Conservation (phyloP, 352 stramenopile species). For the Thraustochytrium sp. region DNA sequence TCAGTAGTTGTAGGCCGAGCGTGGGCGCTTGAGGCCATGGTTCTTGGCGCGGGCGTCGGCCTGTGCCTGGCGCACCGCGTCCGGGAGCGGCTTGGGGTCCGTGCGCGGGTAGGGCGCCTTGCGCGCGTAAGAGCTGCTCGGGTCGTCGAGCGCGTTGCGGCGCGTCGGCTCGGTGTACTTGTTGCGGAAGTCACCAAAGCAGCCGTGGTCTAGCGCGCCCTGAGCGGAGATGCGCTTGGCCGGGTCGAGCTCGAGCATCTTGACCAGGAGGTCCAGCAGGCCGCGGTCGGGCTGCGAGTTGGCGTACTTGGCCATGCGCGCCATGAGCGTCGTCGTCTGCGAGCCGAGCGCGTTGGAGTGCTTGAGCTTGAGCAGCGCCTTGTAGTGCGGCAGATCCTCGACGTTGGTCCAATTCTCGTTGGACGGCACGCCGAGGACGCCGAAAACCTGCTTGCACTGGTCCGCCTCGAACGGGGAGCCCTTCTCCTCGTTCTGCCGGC, state of each 20-base stretch:
- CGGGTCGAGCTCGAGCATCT: constrained; percentile 40
- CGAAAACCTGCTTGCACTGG: constrained; percentile 38
- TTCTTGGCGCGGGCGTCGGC: neutral
- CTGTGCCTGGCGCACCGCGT: neutral
- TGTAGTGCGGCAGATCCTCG: constrained; percentile 4
- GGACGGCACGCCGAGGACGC: constrained; percentile 15
- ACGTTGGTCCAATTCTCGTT: neutral
- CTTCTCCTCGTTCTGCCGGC: constrained; percentile 7
- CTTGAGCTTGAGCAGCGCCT: neutral
- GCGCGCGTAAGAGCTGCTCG: neutral
- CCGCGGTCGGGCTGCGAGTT: neutral
- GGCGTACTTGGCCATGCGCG: neutral
- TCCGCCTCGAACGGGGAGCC: neutral
- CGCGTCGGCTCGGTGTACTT: neutral
- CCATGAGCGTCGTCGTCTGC: neutral
- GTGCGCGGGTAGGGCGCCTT: neutral
- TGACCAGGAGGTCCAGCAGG: neutral
- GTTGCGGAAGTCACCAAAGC: neutral
- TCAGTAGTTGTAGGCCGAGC: no score
- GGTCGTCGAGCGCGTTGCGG: constrained; percentile 31
- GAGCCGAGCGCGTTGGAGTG: neutral
- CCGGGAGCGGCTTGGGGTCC: constrained; percentile 3
- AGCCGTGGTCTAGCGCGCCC: neutral
- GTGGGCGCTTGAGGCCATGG: no score
- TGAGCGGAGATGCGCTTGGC: constrained; percentile 14